Evolutionary conservation across 345 rosid species (phyloP).

Genomic region (Gynandropsis gynandra): DNA sequence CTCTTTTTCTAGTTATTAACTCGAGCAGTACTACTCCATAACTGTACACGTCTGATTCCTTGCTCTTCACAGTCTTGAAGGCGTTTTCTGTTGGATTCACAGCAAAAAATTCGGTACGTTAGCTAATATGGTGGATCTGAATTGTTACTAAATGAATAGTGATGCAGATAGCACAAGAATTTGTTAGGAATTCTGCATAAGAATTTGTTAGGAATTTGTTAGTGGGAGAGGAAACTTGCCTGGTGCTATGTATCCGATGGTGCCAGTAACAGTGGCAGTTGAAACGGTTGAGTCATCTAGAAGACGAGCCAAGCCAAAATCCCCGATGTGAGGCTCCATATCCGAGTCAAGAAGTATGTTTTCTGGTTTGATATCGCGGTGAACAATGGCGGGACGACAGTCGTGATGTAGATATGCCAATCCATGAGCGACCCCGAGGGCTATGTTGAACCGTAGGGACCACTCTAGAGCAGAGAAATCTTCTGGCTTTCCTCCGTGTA

Average conservation of each 20-base stretch:
- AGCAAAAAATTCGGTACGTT: slow-evolving; percentile 50
- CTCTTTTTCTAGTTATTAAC: slow-evolving; percentile 48
- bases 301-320: slow-evolving; percentile 74
- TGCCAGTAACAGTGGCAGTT: slow-evolving; percentile 42
- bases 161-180: no score
- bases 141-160: no score
- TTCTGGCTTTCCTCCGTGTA: slow-evolving; percentile 33
- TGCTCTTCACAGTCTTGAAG: slow-evolving; percentile 41
- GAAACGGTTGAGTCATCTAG: slow-evolving; percentile 42
- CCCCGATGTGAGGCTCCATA: slow-evolving; percentile 80
- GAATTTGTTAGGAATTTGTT: no score
- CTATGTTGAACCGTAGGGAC: slow-evolving; percentile 57
- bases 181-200: no score
- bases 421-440: slow-evolving; percentile 65
- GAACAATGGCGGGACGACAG: slow-evolving; percentile 64
- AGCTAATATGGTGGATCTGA: slow-evolving; percentile 41
- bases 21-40: slow-evolving; percentile 62
- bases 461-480: slow-evolving; percentile 37
- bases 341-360: slow-evolving; percentile 71
- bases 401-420: slow-evolving; percentile 76
- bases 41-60: slow-evolving; percentile 63
- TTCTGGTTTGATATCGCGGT: slow-evolving; percentile 74
- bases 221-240: slow-evolving; percentile 51
- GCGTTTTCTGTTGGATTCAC: slow-evolving; percentile 71
- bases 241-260: slow-evolving; percentile 79